phyloP scores from a whole-genome alignment of 768 basidiomycete genomes.

The Hygrophorus pudorinus region DNA sequence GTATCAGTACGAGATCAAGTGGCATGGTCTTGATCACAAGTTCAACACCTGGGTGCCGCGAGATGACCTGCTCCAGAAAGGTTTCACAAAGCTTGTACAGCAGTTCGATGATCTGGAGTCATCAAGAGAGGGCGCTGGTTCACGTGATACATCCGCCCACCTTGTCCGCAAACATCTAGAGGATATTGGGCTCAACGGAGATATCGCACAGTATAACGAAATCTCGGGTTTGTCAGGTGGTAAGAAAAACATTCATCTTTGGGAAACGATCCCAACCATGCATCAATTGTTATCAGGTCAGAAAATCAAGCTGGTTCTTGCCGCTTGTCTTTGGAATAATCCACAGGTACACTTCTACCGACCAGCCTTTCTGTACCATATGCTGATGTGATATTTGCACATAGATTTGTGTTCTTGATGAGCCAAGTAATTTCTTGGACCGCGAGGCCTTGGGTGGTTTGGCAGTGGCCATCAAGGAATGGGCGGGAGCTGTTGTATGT shows the following conservation, averaged over 20 bases:
- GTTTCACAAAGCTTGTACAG: slow-evolving; percentile 81
- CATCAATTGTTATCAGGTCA: slow-evolving; percentile 55
- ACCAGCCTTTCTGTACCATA: slow-evolving; percentile 1
- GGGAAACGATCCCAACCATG: slow-evolving; percentile 6
- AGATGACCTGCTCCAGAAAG: slow-evolving; percentile 76
- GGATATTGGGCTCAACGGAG: slow-evolving; percentile 92
- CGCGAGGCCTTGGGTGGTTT: slow-evolving; percentile 92
- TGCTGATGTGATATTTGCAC: slow-evolving; percentile 7
- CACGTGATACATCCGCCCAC: slow-evolving; percentile 73
- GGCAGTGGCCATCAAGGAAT: slow-evolving; percentile 89
- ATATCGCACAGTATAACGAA: slow-evolving; percentile 98
- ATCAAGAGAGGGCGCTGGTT: slow-evolving; percentile 89
- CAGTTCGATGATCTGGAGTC: slow-evolving; percentile 97
- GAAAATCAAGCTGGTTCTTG: slow-evolving; percentile 94
- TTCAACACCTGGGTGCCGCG: slow-evolving; percentile 90
- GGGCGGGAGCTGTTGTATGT: slow-evolving; percentile 83
- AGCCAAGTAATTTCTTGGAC: slow-evolving; percentile 96
- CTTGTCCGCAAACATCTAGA: slow-evolving; percentile 87
- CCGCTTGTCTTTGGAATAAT: slow-evolving; percentile 93
- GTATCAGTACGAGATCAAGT: slow-evolving; percentile 88
- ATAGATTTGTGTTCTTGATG: slow-evolving; percentile 71
- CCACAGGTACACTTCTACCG: slow-evolving; percentile 50
- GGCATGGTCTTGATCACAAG: slow-evolving; percentile 74
- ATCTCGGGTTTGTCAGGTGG: slow-evolving; percentile 91
- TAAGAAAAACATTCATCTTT: slow-evolving; percentile 20